Evolutionary conservation across 164 flowering plant genomes (phyloP), one percentile per base, ranked within the genome.

Genomic region (Amborella trichopoda): DNA sequence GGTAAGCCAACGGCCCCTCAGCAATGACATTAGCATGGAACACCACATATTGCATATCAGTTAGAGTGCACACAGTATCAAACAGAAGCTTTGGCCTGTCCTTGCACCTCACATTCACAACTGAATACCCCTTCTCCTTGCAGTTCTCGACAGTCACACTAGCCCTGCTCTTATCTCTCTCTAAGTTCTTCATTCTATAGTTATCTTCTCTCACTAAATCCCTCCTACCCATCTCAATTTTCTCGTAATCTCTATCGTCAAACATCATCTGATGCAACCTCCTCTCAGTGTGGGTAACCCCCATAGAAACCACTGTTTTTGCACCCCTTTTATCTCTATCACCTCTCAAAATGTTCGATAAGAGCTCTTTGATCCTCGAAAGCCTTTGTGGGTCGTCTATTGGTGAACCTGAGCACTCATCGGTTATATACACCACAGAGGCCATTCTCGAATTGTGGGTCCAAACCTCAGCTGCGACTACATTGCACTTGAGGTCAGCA

Each of bases 361-460:
- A 76, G 32, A 80, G 81, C 52, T 69, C 67, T 39, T 87, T 82
- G 60, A 87, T 78, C 52, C 66, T 80, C 12, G 72, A 46, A 6
- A 87, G 76, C 17, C 74, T 71, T 5, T 68, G 75, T 20, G 71
- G 68, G 52, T 84, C 81, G 28, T 70, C 73, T 16, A 91, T 80
- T 4, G 83, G 68, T 30, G 51, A 59, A 8, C 87, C 77, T 27
- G 67, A 64, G 9, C 42, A 69, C 23, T 74, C 90, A 52, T 84
- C 93, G 0, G 81, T 91, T 42, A 91, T 78, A 59, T 84, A 77
- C 41, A 87, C 74, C 24, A 91, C 86, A 0, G 99, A 81, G 30
- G 99, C 99, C 90, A 87, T 78, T 55, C 99, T 68, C 38, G 94
- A 76, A 49, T 82, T 91, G 58, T 91, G 99, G 46, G 99, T 91